Conservation (phyloP, 306 rosid genomes). For the Alnus glutinosa region DNA sequence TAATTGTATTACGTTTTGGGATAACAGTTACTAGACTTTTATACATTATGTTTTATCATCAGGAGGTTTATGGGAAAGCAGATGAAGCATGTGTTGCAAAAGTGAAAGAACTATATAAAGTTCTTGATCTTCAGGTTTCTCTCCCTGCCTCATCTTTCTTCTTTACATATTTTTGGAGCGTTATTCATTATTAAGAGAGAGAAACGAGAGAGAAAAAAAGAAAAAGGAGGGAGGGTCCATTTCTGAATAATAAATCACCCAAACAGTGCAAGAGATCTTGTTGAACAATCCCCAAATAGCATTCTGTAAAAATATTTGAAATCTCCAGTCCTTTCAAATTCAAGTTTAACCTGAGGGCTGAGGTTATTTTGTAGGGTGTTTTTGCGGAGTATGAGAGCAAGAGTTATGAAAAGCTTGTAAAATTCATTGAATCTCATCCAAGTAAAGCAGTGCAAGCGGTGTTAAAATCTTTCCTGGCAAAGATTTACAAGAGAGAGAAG, state of each 20-base stretch:
- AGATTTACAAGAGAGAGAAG: constrained; percentile 88
- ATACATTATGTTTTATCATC: constrained; percentile 16
- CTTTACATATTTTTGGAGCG: neutral
- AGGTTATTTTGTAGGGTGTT: constrained; percentile 47
- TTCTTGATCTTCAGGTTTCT: constrained; percentile 75
- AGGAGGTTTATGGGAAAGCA: constrained; percentile 84
- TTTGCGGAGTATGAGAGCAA: constrained; percentile 69
- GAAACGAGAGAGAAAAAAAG: neutral
- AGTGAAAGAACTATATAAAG: constrained; percentile 73
- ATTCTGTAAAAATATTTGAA: neutral
- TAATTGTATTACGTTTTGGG: neutral
- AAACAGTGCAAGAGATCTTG: neutral
- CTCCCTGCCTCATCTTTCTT: constrained; percentile 1
- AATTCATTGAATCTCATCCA: constrained; percentile 75
- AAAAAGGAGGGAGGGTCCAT: neutral
- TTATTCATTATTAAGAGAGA: neutral
- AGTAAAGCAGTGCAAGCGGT: constrained; percentile 78
- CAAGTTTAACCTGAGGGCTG: constrained; percentile 9
- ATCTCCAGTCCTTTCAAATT: neutral
- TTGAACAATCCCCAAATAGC: neutral
- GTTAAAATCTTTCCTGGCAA: constrained; percentile 79
- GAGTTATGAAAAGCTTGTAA: constrained; percentile 61
- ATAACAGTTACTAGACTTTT: constrained; percentile 4
- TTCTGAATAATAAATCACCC: too few relatives aligned
- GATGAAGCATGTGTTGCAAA: constrained; percentile 61